Conservation (phyloP, 176 grass and related monocot genomes). For the Ananas comosus region DNA sequence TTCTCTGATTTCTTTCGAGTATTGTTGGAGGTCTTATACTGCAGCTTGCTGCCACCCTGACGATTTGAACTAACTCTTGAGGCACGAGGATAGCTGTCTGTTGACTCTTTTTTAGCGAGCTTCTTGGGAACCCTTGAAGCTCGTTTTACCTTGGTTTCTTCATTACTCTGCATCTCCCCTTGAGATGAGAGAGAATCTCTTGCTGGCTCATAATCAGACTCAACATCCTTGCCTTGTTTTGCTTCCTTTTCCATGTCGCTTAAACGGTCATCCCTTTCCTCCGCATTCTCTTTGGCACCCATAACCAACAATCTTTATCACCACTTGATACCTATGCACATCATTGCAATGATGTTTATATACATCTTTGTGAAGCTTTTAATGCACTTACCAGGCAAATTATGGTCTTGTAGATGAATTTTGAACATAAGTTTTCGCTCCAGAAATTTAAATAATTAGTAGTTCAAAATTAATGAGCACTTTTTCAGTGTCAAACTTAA, state of each 20-base stretch:
- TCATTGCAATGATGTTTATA: conserved; percentile 13
- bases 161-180: conserved; percentile 43
- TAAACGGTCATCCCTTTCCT: conserved; percentile 52
- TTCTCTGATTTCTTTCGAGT: conserved; percentile 55
- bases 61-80: conserved; percentile 41
- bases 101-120: conserved; percentile 59
- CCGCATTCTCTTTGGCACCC: conserved; percentile 74
- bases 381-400: not conserved
- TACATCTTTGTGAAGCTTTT: not conserved
- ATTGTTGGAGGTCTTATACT: conserved; percentile 54
- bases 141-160: conserved; percentile 55
- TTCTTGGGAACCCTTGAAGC: conserved; percentile 63
- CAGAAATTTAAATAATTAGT: too few species aligned
- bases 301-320: conserved; percentile 33
- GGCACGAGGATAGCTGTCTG: conserved; percentile 31
- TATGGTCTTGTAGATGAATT: too few species aligned
- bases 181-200: conserved; percentile 76
- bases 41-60: conserved; percentile 48
- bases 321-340: conserved; percentile 26
- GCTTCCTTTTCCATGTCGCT: conserved; percentile 39
- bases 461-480: too few species aligned
- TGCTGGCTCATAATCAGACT: conserved; percentile 54
- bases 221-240: conserved; percentile 51
- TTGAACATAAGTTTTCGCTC: too few species aligned
- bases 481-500: too few species aligned